Evolutionary conservation across 306 rosid species (phyloP), one percentile per base, ranked within the genome.

Genomic region (Trifolium pratense): DNA sequence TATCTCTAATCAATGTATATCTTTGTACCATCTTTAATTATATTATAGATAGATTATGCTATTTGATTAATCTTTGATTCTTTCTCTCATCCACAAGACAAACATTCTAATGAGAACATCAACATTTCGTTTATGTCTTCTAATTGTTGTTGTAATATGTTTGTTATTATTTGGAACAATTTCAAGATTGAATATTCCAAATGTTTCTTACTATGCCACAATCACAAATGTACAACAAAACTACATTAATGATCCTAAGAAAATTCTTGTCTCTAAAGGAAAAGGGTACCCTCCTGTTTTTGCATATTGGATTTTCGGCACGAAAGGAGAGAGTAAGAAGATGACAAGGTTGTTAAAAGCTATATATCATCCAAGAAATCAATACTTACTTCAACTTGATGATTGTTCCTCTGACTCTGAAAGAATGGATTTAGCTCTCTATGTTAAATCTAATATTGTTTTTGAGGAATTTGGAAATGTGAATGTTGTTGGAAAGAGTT

Each of bases 361-460:
- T 16, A 59, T 84, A 21, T 91, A 91, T 58, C 94, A 91, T 81
- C 92, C 90, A 32, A 85, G 94, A 79, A 91, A 91, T 66, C 94
- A 75, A 56, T 89, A 91, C 78, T 23, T 91, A 18, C 85, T 91
- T 75, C 91, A 91, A 56, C 91, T 91, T 25, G 91, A 87, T 74
- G 86, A 86, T 39, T 67, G 51, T 45, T 67, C 88, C 1, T 79
- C 86, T 16, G 88, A 82, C 13, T 69, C 84, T 3, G 90, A 91
- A 52, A 87, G 88, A 66, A 48, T 75, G 39, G 82, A 87, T 20
- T 78, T 89, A 37, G 89, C 84, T 37, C 52, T 74, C 17, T 72
- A 74, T 23, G 62, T 85, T 45, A 78, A 84, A 67, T 87, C 94
- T n/a, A 13, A 55, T 32, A 17, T n/a, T 16, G 82, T 84, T 66